Evolutionary conservation across 106 monocot genomes (phyloP), one percentile per base, ranked within the genome.

Genomic region (Apostasia ramifera): DNA sequence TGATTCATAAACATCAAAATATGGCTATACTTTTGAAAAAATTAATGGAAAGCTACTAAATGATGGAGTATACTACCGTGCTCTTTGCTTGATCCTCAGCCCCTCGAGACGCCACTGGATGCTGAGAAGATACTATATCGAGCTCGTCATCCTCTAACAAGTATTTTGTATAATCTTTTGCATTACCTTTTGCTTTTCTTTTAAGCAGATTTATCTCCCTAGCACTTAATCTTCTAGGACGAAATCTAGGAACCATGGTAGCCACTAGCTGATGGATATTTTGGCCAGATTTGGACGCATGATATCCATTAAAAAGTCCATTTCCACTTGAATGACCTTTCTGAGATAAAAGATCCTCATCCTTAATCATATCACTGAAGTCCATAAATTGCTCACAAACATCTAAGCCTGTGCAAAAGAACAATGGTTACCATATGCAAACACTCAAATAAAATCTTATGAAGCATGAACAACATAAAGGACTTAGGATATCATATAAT

Each of bases 321-420:
- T 80, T 91, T 49, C 76, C 75, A 77, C 72, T 71, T 42, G 60
- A 57, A 44, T 84, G 76, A 68, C 56, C 71, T 60, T 75, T 85
- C 54, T 81, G 92, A n/a, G 79, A 57, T 57, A 97, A 71, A 77
- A 97, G 89, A 75, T 97, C 97, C 64, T 97, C 97, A 85, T 97
- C 97, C 69, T 57, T 92, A 11, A 97, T 90, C 80, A 97, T 83
- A 52, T 97, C 97, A 76, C 72, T 87, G 46, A 97, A 79, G 77
- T 97, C 97, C 92, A 97, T 97, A 78, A 92, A 97, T 58, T 92
- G 97, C 79, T 92, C 97, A 74, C 92, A 97, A 55, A 92, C 84
- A 90, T 97, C 92, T 73, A 97, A 75, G 12, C 95, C 95, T 95
- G 83, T 54, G 83, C 39, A 55, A 26, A 49, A 69, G 62, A 9